Evolutionary conservation across 495 filamentous ascomycete genomes (phyloP).

Genomic region (Penicillium goetzii): DNA sequence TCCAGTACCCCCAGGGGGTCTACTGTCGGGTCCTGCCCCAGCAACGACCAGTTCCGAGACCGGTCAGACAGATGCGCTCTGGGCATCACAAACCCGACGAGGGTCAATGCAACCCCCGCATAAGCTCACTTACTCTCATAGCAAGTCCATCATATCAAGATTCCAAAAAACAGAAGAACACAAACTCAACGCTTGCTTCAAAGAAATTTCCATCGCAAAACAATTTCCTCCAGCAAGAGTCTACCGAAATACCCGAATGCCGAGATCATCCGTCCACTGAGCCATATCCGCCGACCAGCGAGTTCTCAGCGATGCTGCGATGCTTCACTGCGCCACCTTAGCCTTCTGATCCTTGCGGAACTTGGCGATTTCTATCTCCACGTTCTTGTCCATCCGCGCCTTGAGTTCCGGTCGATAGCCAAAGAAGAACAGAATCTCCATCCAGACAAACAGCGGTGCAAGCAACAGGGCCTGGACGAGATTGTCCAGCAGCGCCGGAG

Average conservation of each 20-base stretch:
- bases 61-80: constrained; percentile 9
- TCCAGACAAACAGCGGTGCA: constrained; percentile 98
- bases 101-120: constrained; percentile 9
- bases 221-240: background rate
- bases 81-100: constrained; percentile 8
- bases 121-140: background rate
- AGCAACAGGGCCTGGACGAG: constrained; percentile 86
- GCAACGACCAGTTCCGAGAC: constrained; percentile 9
- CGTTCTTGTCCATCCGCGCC: constrained; percentile 72
- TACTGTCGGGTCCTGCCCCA: constrained; percentile 6
- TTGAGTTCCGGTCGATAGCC: constrained; percentile 90
- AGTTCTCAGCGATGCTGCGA: constrained; percentile 1
- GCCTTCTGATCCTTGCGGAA: constrained; percentile 43
- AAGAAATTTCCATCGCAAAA: background rate
- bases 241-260: background rate
- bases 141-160: background rate
- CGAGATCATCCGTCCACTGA: background rate
- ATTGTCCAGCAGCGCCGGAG: constrained; percentile 89
- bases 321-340: constrained; percentile 23
- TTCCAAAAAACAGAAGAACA: background rate
- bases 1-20: background rate
- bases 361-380: constrained; percentile 62
- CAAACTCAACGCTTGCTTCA: constrained; percentile 7
- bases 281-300: constrained; percentile 4
- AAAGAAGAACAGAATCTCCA: constrained; percentile 88